Evolutionary conservation across 768 basidiomycete genomes (phyloP).

Genomic region (Ramaria sp.): DNA sequence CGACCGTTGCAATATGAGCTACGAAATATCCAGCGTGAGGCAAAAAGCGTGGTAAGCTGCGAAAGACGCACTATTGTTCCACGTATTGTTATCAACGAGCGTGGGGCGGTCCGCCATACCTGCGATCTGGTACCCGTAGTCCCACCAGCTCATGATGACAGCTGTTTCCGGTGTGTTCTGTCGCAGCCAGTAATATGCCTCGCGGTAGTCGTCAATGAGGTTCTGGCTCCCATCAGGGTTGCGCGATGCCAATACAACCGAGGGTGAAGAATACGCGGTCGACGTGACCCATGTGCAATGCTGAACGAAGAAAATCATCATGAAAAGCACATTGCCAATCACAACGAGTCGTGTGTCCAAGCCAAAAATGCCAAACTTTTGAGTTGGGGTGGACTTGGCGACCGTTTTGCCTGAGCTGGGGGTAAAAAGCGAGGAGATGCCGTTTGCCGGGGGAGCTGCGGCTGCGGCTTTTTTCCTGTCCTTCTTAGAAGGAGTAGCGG

Average conservation of each 20-base stretch:
- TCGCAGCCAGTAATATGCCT: conserved; percentile 97
- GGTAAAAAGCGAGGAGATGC: conserved; percentile 30
- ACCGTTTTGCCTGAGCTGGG: conserved; percentile 17
- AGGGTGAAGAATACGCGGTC: conserved; percentile 92
- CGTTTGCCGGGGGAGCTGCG: conserved; percentile 21
- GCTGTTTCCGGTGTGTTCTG: conserved; percentile 89
- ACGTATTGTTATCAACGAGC: conserved; percentile 97
- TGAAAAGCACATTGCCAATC: conserved; percentile 58
- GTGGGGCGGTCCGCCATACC: conserved; percentile 97
- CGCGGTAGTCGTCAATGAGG: conserved; percentile 98
- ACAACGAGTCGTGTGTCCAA: conserved; percentile 75
- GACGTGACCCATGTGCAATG: conserved; percentile 98
- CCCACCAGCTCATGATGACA: conserved; percentile 99
- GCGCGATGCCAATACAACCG: conserved; percentile 81
- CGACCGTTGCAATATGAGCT: conserved; percentile 98
- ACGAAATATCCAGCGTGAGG: conserved; percentile 1
- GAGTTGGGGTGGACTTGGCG: conserved; percentile 18
- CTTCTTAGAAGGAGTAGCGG: conserved; percentile 20
- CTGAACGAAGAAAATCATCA: conserved; percentile 84
- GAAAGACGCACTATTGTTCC: conserved; percentile 83
- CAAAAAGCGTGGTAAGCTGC: background rate
- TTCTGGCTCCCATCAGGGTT: conserved; percentile 79
- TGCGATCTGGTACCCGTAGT: conserved; percentile 98
- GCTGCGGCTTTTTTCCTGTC: conserved; percentile 47
- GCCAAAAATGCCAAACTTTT: conserved; percentile 64